These are phyloP conservation scores for Limnanthes douglasii DNA, from an alignment of 345 rosid genomes.

Conservation along the genomic window DNA sequence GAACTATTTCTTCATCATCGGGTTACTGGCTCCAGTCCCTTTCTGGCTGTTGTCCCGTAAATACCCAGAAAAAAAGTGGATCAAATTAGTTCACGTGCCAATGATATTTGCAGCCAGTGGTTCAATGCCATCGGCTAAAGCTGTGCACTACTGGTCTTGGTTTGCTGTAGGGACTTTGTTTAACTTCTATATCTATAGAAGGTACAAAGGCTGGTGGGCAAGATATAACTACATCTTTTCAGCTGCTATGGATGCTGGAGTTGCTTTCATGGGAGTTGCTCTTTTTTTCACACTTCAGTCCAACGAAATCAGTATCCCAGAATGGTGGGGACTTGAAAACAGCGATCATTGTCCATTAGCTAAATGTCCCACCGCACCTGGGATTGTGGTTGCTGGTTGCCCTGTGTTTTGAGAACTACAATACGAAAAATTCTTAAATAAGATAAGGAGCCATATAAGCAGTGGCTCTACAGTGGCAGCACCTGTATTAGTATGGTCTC, in stretches of 20 bases:
- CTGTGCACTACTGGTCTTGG: constrained; percentile 53
- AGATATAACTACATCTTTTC: constrained; percentile 54
- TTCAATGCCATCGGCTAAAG: constrained; percentile 42
- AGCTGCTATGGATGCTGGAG: constrained; percentile 73
- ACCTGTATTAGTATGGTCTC: no score
- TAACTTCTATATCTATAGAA: constrained; percentile 44
- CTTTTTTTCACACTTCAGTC: constrained; percentile 47
- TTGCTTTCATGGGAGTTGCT: constrained; percentile 51
- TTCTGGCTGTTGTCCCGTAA: constrained; percentile 37
- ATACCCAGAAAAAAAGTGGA: constrained; percentile 59
- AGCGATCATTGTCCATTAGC: constrained; percentile 54
- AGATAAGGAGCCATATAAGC: no score
- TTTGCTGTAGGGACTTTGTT: constrained; percentile 49
- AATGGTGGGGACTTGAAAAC: constrained; percentile 53
- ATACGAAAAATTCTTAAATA: no score
- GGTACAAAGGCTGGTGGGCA: constrained; percentile 63
- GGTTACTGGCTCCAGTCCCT: constrained; percentile 58
- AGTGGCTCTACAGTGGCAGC: no score
- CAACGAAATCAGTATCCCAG: constrained; percentile 32
- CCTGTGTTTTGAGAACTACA: constrained; percentile 36
- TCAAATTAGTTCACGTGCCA: constrained; percentile 42
- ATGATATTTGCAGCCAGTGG: constrained; percentile 29
- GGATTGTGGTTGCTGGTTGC: constrained; percentile 33
- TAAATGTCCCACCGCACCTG: constrained; percentile 49
- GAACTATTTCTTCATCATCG: constrained; percentile 86